These are phyloP conservation scores for Globisporangium cystogenes DNA, from an alignment of 352 stramenopile species.

Conservation along the genomic window DNA sequence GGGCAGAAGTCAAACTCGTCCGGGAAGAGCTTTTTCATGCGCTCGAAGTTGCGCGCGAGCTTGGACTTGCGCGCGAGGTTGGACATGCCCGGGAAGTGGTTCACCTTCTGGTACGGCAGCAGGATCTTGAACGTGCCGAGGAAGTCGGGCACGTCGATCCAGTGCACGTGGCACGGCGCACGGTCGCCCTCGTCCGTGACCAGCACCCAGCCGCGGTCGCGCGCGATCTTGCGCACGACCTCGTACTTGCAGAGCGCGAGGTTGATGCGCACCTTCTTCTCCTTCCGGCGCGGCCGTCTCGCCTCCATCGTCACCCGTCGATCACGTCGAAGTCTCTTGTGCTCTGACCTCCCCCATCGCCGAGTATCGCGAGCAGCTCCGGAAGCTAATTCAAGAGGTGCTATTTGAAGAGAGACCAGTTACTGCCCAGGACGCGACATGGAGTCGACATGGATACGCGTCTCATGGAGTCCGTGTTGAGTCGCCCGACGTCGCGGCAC, in stretches of 20 bases:
- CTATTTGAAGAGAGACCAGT: too few species aligned
- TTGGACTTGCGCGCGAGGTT: constrained; percentile 94
- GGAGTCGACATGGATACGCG: too few species aligned
- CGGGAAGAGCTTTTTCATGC: constrained; percentile 94
- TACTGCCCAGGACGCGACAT: too few species aligned
- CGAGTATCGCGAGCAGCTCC: too few species aligned
- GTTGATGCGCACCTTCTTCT: constrained; percentile 64
- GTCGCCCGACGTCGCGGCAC: too few species aligned
- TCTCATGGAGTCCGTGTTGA: too few species aligned
- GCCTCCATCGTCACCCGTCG: not conserved
- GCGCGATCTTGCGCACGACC: constrained; percentile 73
- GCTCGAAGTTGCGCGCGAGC: constrained; percentile 93
- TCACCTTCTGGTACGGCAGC: constrained; percentile 92
- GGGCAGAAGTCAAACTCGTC: constrained; percentile 94
- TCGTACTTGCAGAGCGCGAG: constrained; percentile 75
- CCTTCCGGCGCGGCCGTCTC: constrained; percentile 23
- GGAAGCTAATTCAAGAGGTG: too few species aligned
- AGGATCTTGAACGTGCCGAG: constrained; percentile 85
- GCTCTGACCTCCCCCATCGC: too few species aligned
- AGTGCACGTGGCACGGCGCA: constrained; percentile 88
- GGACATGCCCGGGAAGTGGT: constrained; percentile 96
- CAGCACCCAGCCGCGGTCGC: constrained; percentile 68
- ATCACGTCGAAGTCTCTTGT: too few species aligned
- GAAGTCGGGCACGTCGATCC: constrained; percentile 93
- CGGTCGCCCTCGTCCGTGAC: constrained; percentile 75